Evolutionary conservation across 108 stramenopile species (phyloP), one percentile per base, ranked within the genome.

Genomic region (Nitzschia sp.): DNA sequence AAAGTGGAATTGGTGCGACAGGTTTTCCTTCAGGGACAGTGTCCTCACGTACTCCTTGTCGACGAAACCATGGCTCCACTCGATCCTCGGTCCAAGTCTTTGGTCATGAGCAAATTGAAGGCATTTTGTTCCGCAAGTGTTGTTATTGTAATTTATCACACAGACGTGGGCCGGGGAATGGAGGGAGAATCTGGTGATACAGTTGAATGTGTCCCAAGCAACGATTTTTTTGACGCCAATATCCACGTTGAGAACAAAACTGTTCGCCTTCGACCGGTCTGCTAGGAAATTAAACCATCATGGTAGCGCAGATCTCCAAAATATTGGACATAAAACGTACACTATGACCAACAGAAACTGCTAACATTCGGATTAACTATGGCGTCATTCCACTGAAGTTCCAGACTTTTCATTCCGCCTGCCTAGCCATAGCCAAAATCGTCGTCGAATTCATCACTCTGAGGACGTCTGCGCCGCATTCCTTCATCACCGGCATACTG

Each of bases 1-100:
- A 94, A 94, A 70, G 93, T 91, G 1, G 93, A 94, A 62, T 71
- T 94, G 20, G 90, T 91, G 10, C 60, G 93, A 20, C 86, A 88
- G 59, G 87, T 93, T 10, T 91, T 93, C 61, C 59, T 93, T 50
- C 74, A 80, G 48, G 79, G 86, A 3, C 24, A 71, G 29, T 93
- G 92, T 51, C 92, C 92, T 0, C 76, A 77, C 37, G 86, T 90
- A 11, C 55, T 93, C 17, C 70, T 93, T 40, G 74, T 91, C 51
- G 92, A 94, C 64, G 93, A 94, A 68, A 94, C 93, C 6, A 86
- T 94, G 81, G 93, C 93, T 29, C 93, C 93, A 10, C 73, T 94
- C 7, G 93, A 94, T 56, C 93, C 93, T 7, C 68, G 78, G 17
- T 85, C 85, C 39, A 94, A 94, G 72, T 72, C 80, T 48, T 76